Percentiles rank a stretch among this genome's conserved stretches.
Evolutionary conservation across 306 rosid genomes (phyloP).

Genomic region (Cyclanthera cordifolia): DNA sequence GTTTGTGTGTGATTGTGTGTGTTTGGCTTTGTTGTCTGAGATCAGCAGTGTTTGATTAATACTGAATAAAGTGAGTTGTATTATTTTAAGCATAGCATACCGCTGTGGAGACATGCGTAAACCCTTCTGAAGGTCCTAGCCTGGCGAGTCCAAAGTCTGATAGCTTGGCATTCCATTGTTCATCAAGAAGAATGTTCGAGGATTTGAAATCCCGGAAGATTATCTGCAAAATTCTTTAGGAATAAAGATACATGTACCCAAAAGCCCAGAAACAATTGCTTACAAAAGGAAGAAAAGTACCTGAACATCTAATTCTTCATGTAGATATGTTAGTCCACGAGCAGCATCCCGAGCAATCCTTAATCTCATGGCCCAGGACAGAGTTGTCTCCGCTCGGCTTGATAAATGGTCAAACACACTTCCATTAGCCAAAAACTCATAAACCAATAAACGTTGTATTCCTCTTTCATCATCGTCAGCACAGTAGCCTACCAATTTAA

Average conservation of each 20-base stretch:
- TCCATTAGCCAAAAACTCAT: slow-evolving; percentile 75
- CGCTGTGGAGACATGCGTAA: slow-evolving; percentile 93
- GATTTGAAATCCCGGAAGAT: slow-evolving; percentile 97
- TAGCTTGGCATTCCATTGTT: slow-evolving; percentile 91
- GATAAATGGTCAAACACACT: slow-evolving; percentile 77
- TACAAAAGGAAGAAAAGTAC: slow-evolving; percentile 23
- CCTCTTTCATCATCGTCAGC: slow-evolving; percentile 99
- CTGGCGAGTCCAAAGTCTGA: slow-evolving; percentile 94
- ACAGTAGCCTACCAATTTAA: slow-evolving; percentile 86
- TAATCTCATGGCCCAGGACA: slow-evolving; percentile 69
- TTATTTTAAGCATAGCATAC: slow-evolving; percentile 47
- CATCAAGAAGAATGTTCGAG: slow-evolving; percentile 86
- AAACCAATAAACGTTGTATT: slow-evolving; percentile 78
- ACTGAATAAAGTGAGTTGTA: background rate
- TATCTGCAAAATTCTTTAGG: slow-evolving; percentile 31
- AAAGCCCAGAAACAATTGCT: background rate
- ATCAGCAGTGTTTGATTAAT: background rate
- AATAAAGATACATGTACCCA: background rate
- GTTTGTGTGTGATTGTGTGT: background rate
- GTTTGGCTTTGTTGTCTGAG: background rate
- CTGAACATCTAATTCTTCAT: slow-evolving; percentile 91
- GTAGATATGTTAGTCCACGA: slow-evolving; percentile 77
- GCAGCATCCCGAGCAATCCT: slow-evolving; percentile 88
- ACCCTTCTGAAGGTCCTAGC: slow-evolving; percentile 89
- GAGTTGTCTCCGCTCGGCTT: slow-evolving; percentile 44